Percentiles rank a stretch among this genome's conserved stretches.
Evolutionary conservation across 192 early-diverging fungal species (phyloP).

Genomic region (Gamsiella multidivaricata): DNA sequence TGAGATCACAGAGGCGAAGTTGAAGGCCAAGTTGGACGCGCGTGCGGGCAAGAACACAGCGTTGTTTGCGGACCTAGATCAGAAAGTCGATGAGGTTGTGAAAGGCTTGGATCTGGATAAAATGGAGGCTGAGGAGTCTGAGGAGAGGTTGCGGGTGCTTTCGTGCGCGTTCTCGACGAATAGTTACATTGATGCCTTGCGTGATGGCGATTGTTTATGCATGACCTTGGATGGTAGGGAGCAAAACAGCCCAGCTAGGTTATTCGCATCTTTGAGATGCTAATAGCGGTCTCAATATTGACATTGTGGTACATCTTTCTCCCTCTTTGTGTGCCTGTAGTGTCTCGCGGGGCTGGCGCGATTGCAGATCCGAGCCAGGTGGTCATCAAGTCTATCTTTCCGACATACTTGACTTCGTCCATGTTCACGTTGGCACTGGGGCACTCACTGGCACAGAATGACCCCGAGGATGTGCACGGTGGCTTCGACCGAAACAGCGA

Average conservation of each 20-base stretch:
- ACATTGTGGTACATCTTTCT: background rate
- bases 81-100: constrained; percentile 40
- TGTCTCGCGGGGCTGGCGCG: constrained; percentile 38
- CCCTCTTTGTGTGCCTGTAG: background rate
- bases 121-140: constrained; percentile 43
- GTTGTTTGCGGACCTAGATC: constrained; percentile 52
- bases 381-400: constrained; percentile 58
- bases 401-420: constrained; percentile 52
- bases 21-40: constrained; percentile 53
- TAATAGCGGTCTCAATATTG: background rate
- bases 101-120: constrained; percentile 38
- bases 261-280: background rate
- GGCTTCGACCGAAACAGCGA: constrained; percentile 38
- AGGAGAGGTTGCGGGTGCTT: constrained; percentile 36
- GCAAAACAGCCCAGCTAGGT: background rate
- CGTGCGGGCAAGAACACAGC: constrained; percentile 50
- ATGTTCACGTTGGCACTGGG: constrained; percentile 53
- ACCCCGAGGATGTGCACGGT: constrained; percentile 54
- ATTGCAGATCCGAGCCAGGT: constrained; percentile 57
- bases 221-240: constrained; percentile 54
- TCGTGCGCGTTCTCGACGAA: constrained; percentile 55
- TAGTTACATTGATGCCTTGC: constrained; percentile 51
- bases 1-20: constrained; percentile 41
- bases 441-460: constrained; percentile 29
- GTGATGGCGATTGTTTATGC: constrained; percentile 56